Evolutionary conservation across 176 grass and related monocot genomes (phyloP), one percentile per base, ranked within the genome.

Genomic region (Oryza nivara): DNA sequence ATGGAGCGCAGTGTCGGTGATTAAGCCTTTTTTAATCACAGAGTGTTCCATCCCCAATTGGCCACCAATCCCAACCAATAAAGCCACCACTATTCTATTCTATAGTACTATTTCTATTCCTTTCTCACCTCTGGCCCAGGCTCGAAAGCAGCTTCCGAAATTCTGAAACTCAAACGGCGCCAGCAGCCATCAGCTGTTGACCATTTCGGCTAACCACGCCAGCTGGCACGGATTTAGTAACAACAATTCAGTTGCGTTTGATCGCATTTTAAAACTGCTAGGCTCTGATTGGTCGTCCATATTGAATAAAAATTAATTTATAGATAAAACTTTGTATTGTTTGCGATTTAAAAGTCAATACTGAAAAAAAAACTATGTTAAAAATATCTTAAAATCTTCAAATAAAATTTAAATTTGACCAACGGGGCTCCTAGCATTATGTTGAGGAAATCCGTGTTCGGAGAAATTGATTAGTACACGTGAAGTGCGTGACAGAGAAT

Each of bases 1-100:
- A 20, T 6, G 73, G 43, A 75, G 54, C 16, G 73, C 65, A 20
- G 46, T 47, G 85, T 87, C 71, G 85, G 85, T 75, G 83, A 41
- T 19, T 19, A 1, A 4, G n/a, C 68, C 58, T 32, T 32, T 32
- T 52, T 58, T 11, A 54, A 54, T 34, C 32, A 23, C 1, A 8
- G 20, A 63, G 58, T 32, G 23, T 41, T 74, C 44, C 35, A 36
- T 36, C 14, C n/a, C 15, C 9, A 51, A 9, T 4, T 60, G 51
- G 70, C 77, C 84, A 56, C 51, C 66, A 34, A 60, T 14, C 13
- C 68, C 69, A 5, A 35, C 8, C 49, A 77, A 19, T 43, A 69
- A 68, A 85, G 65, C 47, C 1, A 32, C 34, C 11, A 48, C 11
- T 5, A 49, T 44, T 44, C 43, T 10, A 44, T 10, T 10, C 48